phyloP scores from a whole-genome alignment of 2,329 filamentous ascomycete genomes.

The Colletotrichum tanaceti region DNA sequence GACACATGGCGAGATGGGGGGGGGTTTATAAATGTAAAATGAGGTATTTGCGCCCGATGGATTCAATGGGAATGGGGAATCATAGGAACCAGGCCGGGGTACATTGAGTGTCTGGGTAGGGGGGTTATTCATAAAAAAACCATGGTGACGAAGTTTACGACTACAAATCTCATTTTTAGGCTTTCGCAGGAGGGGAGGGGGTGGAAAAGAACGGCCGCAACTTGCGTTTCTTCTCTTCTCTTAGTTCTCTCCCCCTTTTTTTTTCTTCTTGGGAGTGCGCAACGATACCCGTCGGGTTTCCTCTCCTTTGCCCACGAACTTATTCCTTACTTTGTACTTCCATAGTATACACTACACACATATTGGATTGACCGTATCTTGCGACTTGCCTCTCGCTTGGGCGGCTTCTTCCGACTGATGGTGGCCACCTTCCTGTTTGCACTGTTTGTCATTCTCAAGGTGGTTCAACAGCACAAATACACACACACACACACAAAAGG shows the following conservation, averaged over 20 bases:
- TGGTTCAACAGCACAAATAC: too few relatives aligned
- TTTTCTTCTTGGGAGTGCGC: constrained; percentile 14
- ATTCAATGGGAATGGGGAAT: background rate
- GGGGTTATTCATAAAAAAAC: constrained; percentile 13
- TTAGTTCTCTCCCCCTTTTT: constrained; percentile 9
- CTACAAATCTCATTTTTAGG: constrained; percentile 5
- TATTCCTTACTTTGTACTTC: constrained; percentile 4
- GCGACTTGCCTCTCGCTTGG: background rate
- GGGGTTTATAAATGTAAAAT: background rate
- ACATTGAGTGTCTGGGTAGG: constrained; percentile 7
- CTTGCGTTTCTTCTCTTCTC: background rate
- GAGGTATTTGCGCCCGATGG: background rate
- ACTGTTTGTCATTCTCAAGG: too few relatives aligned
- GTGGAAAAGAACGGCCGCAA: constrained; percentile 18
- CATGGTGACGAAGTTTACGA: constrained; percentile 17
- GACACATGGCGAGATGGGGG: background rate
- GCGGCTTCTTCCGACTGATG: background rate
- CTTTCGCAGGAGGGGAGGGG: background rate
- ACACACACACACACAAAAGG: too few relatives aligned
- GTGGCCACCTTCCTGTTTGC: too few relatives aligned
- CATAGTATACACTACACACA: background rate
- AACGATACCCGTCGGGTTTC: constrained; percentile 35
- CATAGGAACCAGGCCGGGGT: background rate
- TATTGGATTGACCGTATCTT: background rate
- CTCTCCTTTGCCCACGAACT: background rate